Evolutionary conservation across 2,329 filamentous ascomycete genomes (phyloP), one percentile per base, ranked within the genome.

Genomic region (Xylariaceae sp.): DNA sequence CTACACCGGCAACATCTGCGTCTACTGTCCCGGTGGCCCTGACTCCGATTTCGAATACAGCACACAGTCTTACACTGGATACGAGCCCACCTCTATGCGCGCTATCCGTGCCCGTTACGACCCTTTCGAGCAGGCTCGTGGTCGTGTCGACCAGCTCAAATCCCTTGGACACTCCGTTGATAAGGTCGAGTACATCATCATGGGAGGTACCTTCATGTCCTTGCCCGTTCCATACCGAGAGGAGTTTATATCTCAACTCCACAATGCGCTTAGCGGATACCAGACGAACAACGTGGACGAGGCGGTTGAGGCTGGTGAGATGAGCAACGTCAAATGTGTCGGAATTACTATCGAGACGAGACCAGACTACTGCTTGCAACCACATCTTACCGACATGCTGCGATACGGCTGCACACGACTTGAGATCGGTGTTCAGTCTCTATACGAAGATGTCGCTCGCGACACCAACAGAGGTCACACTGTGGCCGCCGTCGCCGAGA

Each of bases 131-230:
- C 94, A 99, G 78, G 94, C 94, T 13, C 84, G 94, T 73, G 94
- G 94, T 48, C 86, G 94, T 67, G 93, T 99, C 4, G 95, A 99
- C 69, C 94, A 99, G 77, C 91, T 99, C 71, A 95, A 96, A 74
- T 89, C 90, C 1, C 82, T 99, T 0, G 94, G 94, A 0, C 94
- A 99, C 75, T 96, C 91, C 51, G 94, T 99, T 52, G 94, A 99
- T 77, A 99, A 99, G 75, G 94, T 99, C 23, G 94, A 99, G 78
- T 99, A 97, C 75, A 99, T 99, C 72, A 96, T 99, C 73, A 99
- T 99, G 94, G 94, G 94, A 61, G 94, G 94, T 66, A 99, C 94
- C 0, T 99, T 99, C 76, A 99, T 99, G 95, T 97, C 93, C 2
- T 77, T 99, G 30, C 83, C 93, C 7, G 87, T 92, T 69, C 86